Conservation (phyloP, 306 rosid species). For the Quercus mongolica region DNA sequence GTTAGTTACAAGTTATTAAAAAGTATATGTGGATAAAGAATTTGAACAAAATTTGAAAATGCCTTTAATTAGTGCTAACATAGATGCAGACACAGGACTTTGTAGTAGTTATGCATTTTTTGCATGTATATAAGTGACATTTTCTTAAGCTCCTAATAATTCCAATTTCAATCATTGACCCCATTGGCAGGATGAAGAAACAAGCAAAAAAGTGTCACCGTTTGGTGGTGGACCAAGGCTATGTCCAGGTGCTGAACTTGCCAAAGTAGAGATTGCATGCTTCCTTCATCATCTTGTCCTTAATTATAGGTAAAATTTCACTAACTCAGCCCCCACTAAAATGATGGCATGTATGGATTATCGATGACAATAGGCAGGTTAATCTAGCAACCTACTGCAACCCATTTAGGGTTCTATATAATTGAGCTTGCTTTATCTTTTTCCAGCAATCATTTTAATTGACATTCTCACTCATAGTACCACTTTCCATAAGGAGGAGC, state of each 20-base stretch:
- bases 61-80: neutral
- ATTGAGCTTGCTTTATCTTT: neutral
- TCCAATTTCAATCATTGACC: slow-evolving; percentile 10
- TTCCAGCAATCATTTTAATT: neutral
- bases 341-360: slow-evolving; percentile 5
- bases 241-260: slow-evolving; percentile 80
- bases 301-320: slow-evolving; percentile 49
- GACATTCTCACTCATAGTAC: no score
- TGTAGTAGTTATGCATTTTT: neutral
- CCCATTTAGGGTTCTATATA: slow-evolving; percentile 20
- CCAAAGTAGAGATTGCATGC: slow-evolving; percentile 69
- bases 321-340: neutral
- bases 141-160: neutral
- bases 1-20: no score
- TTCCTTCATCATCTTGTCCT: slow-evolving; percentile 88
- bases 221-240: slow-evolving; percentile 85
- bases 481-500: no score
- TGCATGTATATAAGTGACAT: neutral
- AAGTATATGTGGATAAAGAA: neutral
- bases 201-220: slow-evolving; percentile 51
- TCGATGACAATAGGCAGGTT: slow-evolving; percentile 6
- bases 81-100: neutral
- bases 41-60: neutral
- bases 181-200: slow-evolving; percentile 43
- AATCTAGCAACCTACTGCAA: slow-evolving; percentile 1